Evolutionary conservation across 768 basidiomycete species (phyloP).

Genomic region (Termitomyces sp.): DNA sequence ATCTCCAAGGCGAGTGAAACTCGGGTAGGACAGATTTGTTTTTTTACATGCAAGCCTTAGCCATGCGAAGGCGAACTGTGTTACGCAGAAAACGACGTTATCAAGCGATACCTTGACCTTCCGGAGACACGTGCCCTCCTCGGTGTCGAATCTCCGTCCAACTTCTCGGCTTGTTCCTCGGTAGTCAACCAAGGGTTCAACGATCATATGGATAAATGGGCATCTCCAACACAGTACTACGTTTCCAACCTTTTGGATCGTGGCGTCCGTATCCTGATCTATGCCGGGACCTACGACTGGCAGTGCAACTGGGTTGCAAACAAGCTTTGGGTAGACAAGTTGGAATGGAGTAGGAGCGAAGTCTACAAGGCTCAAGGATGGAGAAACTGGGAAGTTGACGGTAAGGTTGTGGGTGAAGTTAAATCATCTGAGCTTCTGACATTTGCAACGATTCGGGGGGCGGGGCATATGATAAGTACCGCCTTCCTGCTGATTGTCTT

Average conservation of each 20-base stretch:
- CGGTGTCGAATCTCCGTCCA: slow-evolving; percentile 25
- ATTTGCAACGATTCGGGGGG: slow-evolving; percentile 34
- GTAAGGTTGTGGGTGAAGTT: slow-evolving; percentile 43
- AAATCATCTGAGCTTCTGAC: slow-evolving; percentile 30
- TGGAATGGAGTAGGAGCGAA: slow-evolving; percentile 66
- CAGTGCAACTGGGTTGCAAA: slow-evolving; percentile 80
- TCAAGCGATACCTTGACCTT: slow-evolving; percentile 16
- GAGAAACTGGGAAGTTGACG: slow-evolving; percentile 54
- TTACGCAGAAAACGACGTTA: slow-evolving; percentile 16
- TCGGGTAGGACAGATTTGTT: neutral
- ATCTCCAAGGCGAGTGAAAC: slow-evolving; percentile 16
- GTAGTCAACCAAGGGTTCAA: slow-evolving; percentile 48
- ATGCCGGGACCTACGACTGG: slow-evolving; percentile 75
- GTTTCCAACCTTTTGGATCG: slow-evolving; percentile 66
- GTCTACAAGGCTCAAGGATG: slow-evolving; percentile 44
- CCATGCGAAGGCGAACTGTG: slow-evolving; percentile 19
- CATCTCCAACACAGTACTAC: slow-evolving; percentile 53
- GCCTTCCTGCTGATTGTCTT: slow-evolving; percentile 2
- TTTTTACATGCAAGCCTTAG: neutral
- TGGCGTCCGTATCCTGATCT: slow-evolving; percentile 69
- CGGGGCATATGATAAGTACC: slow-evolving; percentile 55
- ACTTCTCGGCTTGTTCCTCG: slow-evolving; percentile 54
- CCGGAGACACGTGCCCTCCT: slow-evolving; percentile 15
- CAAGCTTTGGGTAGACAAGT: slow-evolving; percentile 65
- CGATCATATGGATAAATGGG: slow-evolving; percentile 49